phyloP scores from a whole-genome alignment of 1,139 yeast genomes.

The Taphrina pruni region DNA sequence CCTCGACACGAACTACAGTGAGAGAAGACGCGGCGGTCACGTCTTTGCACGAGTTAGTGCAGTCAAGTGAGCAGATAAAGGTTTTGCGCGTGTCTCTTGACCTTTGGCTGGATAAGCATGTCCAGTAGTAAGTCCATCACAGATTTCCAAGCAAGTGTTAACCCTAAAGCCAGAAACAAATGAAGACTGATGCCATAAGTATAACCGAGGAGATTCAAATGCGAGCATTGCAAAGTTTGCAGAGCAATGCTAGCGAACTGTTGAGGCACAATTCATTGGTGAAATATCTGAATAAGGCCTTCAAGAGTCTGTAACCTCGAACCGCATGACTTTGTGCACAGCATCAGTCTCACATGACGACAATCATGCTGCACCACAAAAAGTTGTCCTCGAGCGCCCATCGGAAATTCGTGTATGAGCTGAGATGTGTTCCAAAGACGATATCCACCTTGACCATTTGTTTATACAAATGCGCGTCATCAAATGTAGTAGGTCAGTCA shows the following conservation, averaged over 20 bases:
- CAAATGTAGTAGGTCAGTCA: no score
- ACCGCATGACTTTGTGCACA: no score
- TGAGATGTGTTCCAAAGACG: no score
- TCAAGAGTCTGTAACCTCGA: neutral
- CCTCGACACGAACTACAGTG: neutral
- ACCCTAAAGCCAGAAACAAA: neutral
- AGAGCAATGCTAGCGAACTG: neutral
- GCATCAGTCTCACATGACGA: no score
- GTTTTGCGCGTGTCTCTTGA: neutral
- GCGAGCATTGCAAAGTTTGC: slow-evolving; percentile 1
- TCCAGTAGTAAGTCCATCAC: neutral
- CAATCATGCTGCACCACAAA: no score
- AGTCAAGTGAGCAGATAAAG: neutral
- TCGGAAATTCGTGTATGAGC: no score
- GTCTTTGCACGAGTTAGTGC: neutral
- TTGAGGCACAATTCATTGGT: neutral
- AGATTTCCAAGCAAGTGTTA: neutral
- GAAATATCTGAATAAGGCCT: neutral
- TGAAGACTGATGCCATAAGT: neutral
- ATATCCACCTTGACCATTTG: no score
- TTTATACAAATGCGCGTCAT: no score
- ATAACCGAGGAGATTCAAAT: neutral
- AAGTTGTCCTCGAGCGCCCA: no score
- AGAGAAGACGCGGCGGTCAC: neutral
- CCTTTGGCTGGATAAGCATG: neutral